Evolutionary conservation across 75 land plant genomes (phyloP), one percentile per base, ranked within the genome.

Genomic region (Chamaecyparis obtusa): DNA sequence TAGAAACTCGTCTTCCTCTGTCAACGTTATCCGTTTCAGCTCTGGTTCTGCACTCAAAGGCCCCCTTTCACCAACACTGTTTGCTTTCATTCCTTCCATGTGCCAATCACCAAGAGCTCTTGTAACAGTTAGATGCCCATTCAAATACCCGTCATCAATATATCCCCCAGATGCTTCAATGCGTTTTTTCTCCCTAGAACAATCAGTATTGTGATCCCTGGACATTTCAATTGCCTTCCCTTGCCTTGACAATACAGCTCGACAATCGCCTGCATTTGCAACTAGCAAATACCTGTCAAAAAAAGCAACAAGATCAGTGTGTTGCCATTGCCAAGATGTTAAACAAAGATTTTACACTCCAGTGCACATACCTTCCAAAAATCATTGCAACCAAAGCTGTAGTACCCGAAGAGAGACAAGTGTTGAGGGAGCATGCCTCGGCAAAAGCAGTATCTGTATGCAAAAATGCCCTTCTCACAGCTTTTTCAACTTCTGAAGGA

Each of bases 61-160:
- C 3, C 95, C 95, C 15, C 86, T 84, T 7, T 24, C 85, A 46
- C 85, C 87, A 9, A 86, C 88, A 15, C 55, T 33, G 14, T 5
- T 8, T 3, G 54, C 79, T 85, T 94, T 93, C 91, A 95, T 77
- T 69, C 93, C 96, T 54, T 94, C 89, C 79, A 95, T 90, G 56
- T 95, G 96, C 96, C 96, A 95, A 74, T 95, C 91, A 6, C 96
- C 96, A 33, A 95, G 85, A 32, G 96, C 95, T 60, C 96, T 89
- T 35, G 96, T 92, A 13, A 95, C 93, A 44, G 83, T 91, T 24
- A 95, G 83, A 84, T 88, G 86, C 16, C 96, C 95, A 64, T 95
- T 95, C 67, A 95, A 74, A 79, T 95, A 95, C 2, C 93, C 94
- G 87, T 92, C 96, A 71, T 93, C 95, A 39, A 95, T 75, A 83